These are phyloP conservation scores for Pseudonitzschia multiseries DNA, from an alignment of 108 stramenopile species.

Conservation along the genomic window DNA sequence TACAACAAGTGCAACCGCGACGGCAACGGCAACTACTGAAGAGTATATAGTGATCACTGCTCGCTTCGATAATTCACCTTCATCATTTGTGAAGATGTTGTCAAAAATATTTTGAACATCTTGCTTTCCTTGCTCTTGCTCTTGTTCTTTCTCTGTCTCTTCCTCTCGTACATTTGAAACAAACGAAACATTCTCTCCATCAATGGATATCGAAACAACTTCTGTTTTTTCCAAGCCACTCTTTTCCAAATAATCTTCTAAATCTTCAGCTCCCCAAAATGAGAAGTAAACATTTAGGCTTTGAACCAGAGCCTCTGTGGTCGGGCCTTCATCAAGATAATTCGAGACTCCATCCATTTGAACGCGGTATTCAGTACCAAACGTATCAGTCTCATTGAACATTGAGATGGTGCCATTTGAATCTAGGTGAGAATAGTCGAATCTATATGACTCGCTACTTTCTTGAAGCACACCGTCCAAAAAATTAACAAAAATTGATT, in stretches of 20 bases:
- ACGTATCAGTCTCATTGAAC: not conserved
- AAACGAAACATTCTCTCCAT: conserved; percentile 15
- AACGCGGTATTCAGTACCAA: conserved; percentile 20
- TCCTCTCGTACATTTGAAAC: not conserved
- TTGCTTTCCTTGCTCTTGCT: not conserved
- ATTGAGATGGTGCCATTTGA: conserved; percentile 19
- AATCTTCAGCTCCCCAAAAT: conserved; percentile 17
- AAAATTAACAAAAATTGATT: conserved; percentile 19
- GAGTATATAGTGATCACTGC: not conserved
- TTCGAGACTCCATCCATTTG: conserved; percentile 25
- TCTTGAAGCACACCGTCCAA: conserved; percentile 19
- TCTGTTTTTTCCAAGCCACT: conserved; percentile 3
- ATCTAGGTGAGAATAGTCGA: conserved; percentile 20
- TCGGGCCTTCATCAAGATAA: conserved; percentile 12
- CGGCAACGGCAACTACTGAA: not conserved
- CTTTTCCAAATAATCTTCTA: conserved; percentile 13
- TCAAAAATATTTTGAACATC: not conserved
- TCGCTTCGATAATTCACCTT: conserved; percentile 10
- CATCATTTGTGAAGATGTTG: not conserved
- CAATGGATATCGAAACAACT: conserved; percentile 20
- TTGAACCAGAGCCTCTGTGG: conserved; percentile 1
- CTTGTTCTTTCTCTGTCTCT: not conserved
- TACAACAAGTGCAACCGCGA: not conserved
- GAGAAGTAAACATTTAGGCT: conserved; percentile 22
- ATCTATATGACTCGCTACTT: conserved; percentile 2